Evolutionary conservation across 2,329 filamentous ascomycete genomes (phyloP).

Genomic region (Clarireedia hainanense): DNA sequence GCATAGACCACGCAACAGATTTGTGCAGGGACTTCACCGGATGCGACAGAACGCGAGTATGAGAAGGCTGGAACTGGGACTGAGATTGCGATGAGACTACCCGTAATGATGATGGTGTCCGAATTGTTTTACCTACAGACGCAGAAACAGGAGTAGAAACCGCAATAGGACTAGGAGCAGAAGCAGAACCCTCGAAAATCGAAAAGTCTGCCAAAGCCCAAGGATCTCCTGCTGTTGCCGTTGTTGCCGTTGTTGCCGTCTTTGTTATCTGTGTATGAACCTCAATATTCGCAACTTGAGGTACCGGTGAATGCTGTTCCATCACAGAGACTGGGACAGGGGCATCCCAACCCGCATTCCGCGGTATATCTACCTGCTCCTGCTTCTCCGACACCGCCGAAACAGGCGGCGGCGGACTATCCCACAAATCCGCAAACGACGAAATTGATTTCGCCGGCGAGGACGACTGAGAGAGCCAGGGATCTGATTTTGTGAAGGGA

Average conservation of each 20-base stretch:
- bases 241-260: background rate
- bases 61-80: background rate
- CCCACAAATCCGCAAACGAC: background rate
- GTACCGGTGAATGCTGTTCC: too few relatives aligned
- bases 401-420: too few relatives aligned
- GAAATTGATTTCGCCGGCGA: background rate
- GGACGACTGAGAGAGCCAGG: background rate
- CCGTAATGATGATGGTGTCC: background rate
- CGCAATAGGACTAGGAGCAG: background rate
- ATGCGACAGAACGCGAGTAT: background rate
- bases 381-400: too few relatives aligned
- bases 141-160: background rate
- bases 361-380: too few relatives aligned
- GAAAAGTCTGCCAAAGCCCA: slow-evolving; percentile 32
- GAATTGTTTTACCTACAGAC: background rate
- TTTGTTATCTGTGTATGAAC: background rate
- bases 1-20: background rate
- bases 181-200: slow-evolving; percentile 26
- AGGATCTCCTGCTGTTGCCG: slow-evolving; percentile 18
- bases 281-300: background rate
- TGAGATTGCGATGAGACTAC: background rate
- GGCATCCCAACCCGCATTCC: too few relatives aligned
- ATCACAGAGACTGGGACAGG: too few relatives aligned
- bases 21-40: background rate
- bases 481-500: background rate